Evolutionary conservation across 768 basidiomycete genomes (phyloP).

Genomic region (Xanthoconium purpureum): DNA sequence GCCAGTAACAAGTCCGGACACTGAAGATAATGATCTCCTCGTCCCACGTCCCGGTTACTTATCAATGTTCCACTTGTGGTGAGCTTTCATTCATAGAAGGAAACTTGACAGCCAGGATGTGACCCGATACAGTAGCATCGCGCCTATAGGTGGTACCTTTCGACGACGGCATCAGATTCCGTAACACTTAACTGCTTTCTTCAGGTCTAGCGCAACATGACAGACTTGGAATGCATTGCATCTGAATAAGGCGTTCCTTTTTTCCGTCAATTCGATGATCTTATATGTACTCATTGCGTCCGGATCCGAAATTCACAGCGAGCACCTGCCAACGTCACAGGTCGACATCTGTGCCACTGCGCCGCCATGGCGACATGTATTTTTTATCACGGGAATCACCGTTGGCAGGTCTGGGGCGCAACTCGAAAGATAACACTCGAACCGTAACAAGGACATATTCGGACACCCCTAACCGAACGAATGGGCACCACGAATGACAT

Average conservation of each 20-base stretch:
- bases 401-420: neutral
- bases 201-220: neutral
- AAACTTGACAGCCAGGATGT: neutral
- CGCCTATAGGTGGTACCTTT: neutral
- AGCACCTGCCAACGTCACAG: no score
- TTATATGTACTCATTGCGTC: neutral
- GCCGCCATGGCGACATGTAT: neutral
- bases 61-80: neutral
- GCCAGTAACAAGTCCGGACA: no score
- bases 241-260: neutral
- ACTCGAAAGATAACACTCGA: neutral
- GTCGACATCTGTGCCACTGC: neutral
- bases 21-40: neutral
- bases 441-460: neutral
- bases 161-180: neutral
- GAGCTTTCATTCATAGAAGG: neutral
- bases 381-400: neutral
- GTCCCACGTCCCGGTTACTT: neutral
- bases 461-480: neutral
- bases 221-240: neutral
- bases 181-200: neutral
- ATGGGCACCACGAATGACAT: neutral
- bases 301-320: neutral
- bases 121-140: neutral
- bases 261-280: neutral